These are phyloP conservation scores for Rhodotorula graminis DNA, from an alignment of 768 basidiomycete genomes.

Conservation along the genomic window DNA sequence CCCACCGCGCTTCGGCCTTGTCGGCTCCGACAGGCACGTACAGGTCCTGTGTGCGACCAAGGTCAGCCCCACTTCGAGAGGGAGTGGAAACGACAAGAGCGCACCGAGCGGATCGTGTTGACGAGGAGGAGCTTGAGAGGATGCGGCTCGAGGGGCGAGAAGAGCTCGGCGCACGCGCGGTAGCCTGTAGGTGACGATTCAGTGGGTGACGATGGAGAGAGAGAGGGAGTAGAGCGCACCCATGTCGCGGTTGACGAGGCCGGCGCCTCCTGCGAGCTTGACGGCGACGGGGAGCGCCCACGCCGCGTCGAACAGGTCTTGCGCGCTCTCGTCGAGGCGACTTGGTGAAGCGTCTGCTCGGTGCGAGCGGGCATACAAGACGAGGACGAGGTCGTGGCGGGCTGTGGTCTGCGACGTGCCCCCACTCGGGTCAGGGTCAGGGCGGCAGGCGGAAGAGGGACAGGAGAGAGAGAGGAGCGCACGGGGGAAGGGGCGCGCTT, in stretches of 20 bases:
- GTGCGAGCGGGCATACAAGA: conserved; percentile 21
- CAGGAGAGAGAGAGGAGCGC: neutral
- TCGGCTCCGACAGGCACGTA: neutral
- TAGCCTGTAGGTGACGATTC: conserved; percentile 3
- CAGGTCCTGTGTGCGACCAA: conserved; percentile 26
- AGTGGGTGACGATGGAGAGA: no score
- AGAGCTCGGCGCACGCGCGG: conserved; percentile 29
- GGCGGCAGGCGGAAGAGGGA: no score
- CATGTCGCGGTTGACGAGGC: neutral
- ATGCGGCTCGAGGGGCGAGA: conserved; percentile 1
- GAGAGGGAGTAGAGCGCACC: neutral
- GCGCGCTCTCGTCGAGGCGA: neutral
- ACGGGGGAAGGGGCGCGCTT: neutral
- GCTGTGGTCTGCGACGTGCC: neutral
- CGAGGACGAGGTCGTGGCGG: conserved; percentile 12
- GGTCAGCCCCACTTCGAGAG: no score
- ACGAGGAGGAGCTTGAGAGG: conserved; percentile 28
- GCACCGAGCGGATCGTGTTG: conserved; percentile 22
- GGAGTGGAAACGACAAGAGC: neutral
- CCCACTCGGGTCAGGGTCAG: neutral
- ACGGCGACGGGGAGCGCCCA: conserved; percentile 13
- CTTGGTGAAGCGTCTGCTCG: neutral
- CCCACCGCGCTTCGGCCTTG: neutral
- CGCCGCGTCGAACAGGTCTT: neutral
- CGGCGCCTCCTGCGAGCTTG: conserved; percentile 15